phyloP scores from a whole-genome alignment of 768 basidiomycete species.

The Mycena rebaudengoi region DNA sequence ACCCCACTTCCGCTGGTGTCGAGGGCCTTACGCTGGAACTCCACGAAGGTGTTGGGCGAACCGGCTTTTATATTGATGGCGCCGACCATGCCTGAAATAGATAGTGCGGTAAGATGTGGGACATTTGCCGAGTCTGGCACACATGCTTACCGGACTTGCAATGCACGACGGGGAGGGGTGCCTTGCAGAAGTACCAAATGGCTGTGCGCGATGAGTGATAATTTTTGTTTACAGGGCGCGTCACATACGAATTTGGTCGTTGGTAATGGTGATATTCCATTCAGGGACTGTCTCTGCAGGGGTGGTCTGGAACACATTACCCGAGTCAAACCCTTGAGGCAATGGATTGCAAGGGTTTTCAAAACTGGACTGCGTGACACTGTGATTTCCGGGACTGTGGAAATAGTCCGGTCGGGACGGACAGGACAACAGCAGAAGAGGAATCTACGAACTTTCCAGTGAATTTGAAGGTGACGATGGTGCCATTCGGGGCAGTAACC shows the following conservation, averaged over 20 bases:
- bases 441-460: too few relatives aligned
- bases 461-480: too few relatives aligned
- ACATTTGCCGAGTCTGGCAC: not conserved
- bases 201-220: not conserved
- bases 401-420: too few relatives aligned
- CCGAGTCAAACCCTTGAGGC: constrained; percentile 44
- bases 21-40: not conserved
- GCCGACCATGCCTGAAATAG: constrained; percentile 8
- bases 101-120: not conserved
- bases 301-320: constrained; percentile 38
- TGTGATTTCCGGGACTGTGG: constrained; percentile 39
- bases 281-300: not conserved
- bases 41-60: not conserved
- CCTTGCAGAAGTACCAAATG: constrained; percentile 12
- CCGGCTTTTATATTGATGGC: not conserved
- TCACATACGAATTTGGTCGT: not conserved
- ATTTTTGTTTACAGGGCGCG: not conserved
- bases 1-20: not conserved
- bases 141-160: not conserved
- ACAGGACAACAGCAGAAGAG: too few relatives aligned
- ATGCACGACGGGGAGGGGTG: not conserved
- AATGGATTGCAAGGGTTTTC: constrained; percentile 39
- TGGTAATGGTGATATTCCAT: constrained; percentile 9
- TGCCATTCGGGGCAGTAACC: too few relatives aligned
- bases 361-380: constrained; percentile 50